Conservation (phyloP, 106 monocot genomes). For the Acorus calamus region DNA sequence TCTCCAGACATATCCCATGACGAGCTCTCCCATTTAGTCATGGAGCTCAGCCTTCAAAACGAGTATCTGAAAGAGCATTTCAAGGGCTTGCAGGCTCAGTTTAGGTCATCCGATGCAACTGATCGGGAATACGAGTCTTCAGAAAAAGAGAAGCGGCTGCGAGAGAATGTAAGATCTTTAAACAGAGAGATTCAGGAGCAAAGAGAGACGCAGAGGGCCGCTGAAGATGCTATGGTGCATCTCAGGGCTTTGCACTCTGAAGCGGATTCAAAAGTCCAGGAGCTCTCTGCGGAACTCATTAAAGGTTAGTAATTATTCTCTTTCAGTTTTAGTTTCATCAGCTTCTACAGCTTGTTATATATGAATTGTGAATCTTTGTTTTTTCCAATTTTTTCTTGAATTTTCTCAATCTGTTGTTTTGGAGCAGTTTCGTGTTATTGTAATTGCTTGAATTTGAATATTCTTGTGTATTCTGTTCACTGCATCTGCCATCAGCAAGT, state of each 20-base stretch:
- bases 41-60: slow-evolving; percentile 55
- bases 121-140: slow-evolving; percentile 11
- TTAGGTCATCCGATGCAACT: slow-evolving; percentile 3
- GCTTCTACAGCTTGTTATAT: no score
- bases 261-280: slow-evolving; percentile 60
- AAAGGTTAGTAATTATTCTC: slow-evolving; percentile 45
- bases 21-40: slow-evolving; percentile 23
- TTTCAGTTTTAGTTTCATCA: no score
- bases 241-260: slow-evolving; percentile 53
- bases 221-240: slow-evolving; percentile 81
- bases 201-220: slow-evolving; percentile 77
- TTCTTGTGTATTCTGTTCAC: no score
- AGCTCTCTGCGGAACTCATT: slow-evolving; percentile 53
- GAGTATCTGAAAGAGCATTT: slow-evolving; percentile 55
- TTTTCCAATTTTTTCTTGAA: no score
- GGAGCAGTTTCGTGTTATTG: no score
- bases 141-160: slow-evolving; percentile 26
- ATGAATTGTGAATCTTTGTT: no score
- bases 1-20: slow-evolving; percentile 16
- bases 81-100: slow-evolving; percentile 15
- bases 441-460: no score
- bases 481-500: no score
- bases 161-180: slow-evolving; percentile 46
- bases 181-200: slow-evolving; percentile 52
- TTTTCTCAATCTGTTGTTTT: no score